Evolutionary conservation across 805 yeast species (phyloP).

Genomic region (Monosporozyma siamensis): DNA sequence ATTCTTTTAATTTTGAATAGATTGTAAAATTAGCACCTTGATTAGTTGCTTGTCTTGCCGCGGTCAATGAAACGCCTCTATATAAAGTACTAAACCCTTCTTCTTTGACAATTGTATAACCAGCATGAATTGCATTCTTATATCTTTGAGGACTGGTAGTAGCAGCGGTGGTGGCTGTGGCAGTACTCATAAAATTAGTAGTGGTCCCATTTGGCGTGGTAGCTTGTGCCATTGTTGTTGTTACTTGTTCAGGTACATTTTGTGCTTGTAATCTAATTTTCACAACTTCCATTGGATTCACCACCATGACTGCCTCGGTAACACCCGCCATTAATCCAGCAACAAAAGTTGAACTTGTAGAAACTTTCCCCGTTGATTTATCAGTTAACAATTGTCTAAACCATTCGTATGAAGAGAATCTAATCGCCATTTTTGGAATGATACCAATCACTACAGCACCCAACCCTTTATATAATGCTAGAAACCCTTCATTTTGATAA

Average conservation of each 20-base stretch:
- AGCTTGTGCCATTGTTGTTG: neutral
- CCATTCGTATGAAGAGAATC: conserved; percentile 90
- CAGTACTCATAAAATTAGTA: conserved; percentile 9
- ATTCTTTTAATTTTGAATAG: conserved; percentile 73
- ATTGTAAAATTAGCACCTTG: conserved; percentile 98
- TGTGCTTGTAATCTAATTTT: conserved; percentile 95
- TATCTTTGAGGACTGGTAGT: conserved; percentile 39
- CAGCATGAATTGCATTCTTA: conserved; percentile 87
- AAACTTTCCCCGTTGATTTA: conserved; percentile 49
- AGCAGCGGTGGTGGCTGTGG: conserved; percentile 5
- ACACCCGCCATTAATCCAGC: conserved; percentile 98
- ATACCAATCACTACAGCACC: conserved; percentile 97
- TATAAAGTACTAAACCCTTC: conserved; percentile 86
- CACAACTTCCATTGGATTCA: conserved; percentile 95
- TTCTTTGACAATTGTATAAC: conserved; percentile 71
- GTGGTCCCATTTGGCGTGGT: conserved; percentile 4
- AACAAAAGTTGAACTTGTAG: conserved; percentile 67
- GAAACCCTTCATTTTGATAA: conserved; percentile 67
- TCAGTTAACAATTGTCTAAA: conserved; percentile 63
- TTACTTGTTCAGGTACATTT: conserved; percentile 46
- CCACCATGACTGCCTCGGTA: conserved; percentile 90
- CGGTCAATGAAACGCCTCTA: conserved; percentile 91
- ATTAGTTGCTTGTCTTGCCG: conserved; percentile 95
- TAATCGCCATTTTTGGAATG: conserved; percentile 96
- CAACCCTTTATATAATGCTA: conserved; percentile 87